Conservation (phyloP, 495 filamentous ascomycete genomes). For the Cercophora samala region DNA sequence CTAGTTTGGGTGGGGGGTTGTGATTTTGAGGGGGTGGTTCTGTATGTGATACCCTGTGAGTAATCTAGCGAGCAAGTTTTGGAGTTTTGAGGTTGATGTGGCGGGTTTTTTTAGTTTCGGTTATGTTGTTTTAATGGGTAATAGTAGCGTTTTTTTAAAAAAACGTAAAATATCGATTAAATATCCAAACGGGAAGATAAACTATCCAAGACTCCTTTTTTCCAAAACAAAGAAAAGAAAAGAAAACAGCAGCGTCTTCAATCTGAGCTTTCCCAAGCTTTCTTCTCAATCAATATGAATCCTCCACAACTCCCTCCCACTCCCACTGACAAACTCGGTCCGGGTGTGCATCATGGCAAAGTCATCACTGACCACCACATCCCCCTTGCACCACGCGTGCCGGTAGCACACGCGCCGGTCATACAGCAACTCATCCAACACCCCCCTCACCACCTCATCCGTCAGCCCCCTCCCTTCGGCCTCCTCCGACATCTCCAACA, state of each 20-base stretch:
- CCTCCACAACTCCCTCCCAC: constrained; percentile 50
- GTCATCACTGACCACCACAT: constrained; percentile 56
- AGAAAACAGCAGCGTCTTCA: no score
- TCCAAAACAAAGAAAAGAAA: no score
- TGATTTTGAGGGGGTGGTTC: not conserved
- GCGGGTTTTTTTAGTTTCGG: no score
- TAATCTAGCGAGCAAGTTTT: not conserved
- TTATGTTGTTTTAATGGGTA: no score
- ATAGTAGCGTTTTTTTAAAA: no score
- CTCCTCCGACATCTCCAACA: not conserved
- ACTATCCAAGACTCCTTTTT: no score
- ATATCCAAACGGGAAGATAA: no score
- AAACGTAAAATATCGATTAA: no score
- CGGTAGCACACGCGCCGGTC: constrained; percentile 49
- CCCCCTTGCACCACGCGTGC: constrained; percentile 52
- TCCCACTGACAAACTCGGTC: constrained; percentile 42
- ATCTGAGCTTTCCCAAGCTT: no score
- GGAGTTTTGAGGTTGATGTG: no score
- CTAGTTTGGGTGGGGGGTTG: constrained; percentile 7
- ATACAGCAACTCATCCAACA: constrained; percentile 40
- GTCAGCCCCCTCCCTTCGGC: constrained; percentile 22
- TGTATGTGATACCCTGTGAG: not conserved
- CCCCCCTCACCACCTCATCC: constrained; percentile 19
- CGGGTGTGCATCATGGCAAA: constrained; percentile 51
- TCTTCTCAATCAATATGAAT: constrained; percentile 41